These are phyloP conservation scores for Rhexocercosporidium sp. DNA, from an alignment of 2,329 filamentous ascomycete species.

Conservation along the genomic window DNA sequence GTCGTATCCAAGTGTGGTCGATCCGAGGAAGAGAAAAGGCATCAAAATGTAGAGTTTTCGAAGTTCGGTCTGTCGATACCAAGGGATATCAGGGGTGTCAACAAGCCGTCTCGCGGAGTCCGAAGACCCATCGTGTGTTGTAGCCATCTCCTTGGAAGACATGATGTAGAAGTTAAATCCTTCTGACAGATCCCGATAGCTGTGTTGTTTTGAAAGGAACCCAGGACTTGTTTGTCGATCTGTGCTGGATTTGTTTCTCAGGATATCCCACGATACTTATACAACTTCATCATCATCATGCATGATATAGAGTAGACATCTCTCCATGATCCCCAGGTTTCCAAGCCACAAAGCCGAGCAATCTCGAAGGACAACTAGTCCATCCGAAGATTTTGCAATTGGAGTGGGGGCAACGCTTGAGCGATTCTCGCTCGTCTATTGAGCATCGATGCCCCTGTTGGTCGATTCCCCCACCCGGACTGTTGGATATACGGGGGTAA, in stretches of 20 bases:
- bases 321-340: not conserved
- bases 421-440: not conserved
- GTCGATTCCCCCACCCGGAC: not conserved
- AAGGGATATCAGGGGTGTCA: slow-evolving; percentile 31
- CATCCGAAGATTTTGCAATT: slow-evolving; percentile 8
- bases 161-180: not conserved
- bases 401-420: not conserved
- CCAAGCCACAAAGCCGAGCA: not conserved
- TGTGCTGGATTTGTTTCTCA: not conserved
- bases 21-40: slow-evolving; percentile 43
- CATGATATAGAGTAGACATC: not conserved
- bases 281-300: not conserved
- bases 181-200: too few relatives aligned
- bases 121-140: not conserved
- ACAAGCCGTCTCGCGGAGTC: not conserved
- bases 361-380: not conserved
- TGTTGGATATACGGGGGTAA: not conserved
- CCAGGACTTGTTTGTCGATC: not conserved
- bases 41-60: slow-evolving; percentile 43
- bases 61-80: slow-evolving; percentile 43
- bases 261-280: not conserved
- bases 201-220: not conserved
- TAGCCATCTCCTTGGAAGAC: not conserved
- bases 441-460: not conserved
- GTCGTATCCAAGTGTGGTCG: slow-evolving; percentile 48